Evolutionary conservation across 345 rosid species (phyloP).

Genomic region (Toxicodendron radicans): DNA sequence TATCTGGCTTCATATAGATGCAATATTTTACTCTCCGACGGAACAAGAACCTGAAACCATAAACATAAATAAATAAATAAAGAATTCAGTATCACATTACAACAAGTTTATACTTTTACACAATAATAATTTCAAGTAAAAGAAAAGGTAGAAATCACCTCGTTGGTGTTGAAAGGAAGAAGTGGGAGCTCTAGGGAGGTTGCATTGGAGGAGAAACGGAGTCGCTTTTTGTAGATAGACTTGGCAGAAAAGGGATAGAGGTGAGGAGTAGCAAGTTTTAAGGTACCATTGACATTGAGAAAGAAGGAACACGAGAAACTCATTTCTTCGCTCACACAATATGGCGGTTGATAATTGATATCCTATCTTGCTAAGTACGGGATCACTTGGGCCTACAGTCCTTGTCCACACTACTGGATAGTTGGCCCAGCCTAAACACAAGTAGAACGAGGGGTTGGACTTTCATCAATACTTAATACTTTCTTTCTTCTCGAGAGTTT

Average conservation of each 20-base stretch:
- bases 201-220: constrained; percentile 21
- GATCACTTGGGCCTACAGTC: too few species aligned
- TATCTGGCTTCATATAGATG: constrained; percentile 81
- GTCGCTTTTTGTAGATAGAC: background rate
- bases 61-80: background rate
- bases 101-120: too few species aligned
- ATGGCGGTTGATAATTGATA: too few species aligned
- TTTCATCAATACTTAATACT: background rate
- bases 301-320: background rate
- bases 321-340: background rate
- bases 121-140: too few species aligned
- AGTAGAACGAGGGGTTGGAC: background rate
- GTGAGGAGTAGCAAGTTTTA: background rate
- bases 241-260: background rate
- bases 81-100: too few species aligned
- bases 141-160: constrained; percentile 25
- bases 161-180: constrained; percentile 59
- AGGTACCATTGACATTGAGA: background rate
- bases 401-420: too few species aligned
- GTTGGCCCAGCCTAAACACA: too few species aligned
- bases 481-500: too few species aligned
- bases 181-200: constrained; percentile 55
- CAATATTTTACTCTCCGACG: constrained; percentile 70
- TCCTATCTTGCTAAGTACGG: too few species aligned
- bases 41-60: constrained; percentile 61